A percentile compares a stretch with the other conserved stretches of the same genome.
These are phyloP conservation scores for Vitis amurensis DNA, from an alignment of 164 flowering plant species.

Conservation along the genomic window DNA sequence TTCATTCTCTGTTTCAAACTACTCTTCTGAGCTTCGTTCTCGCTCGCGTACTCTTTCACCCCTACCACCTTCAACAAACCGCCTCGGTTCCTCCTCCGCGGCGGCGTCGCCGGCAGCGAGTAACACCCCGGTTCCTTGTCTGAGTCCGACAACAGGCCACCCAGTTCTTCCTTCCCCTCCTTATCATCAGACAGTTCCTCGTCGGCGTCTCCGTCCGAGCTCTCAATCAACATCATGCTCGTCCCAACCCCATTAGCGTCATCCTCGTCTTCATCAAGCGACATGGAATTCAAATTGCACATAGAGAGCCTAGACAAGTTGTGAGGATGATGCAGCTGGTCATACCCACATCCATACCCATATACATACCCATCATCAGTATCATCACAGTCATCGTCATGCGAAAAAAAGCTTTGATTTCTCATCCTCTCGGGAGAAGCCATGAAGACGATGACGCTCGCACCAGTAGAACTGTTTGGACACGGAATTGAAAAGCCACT, in stretches of 20 bases:
- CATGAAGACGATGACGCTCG: constrained; percentile 6
- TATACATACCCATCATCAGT: constrained; percentile 18
- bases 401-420: constrained; percentile 13
- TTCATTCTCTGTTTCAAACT: constrained; percentile 1
- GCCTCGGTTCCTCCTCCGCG: constrained; percentile 18
- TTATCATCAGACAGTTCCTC: constrained; percentile 42
- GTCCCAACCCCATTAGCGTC: constrained; percentile 11
- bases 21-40: constrained; percentile 34
- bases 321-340: background rate
- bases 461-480: no score
- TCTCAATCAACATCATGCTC: constrained; percentile 45
- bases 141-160: constrained; percentile 25
- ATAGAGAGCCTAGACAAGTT: constrained; percentile 45
- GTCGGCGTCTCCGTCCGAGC: constrained; percentile 44
- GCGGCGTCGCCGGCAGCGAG: constrained; percentile 33
- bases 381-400: constrained; percentile 22
- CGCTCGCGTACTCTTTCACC: constrained; percentile 49
- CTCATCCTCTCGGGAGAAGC: constrained; percentile 37
- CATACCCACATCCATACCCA: background rate
- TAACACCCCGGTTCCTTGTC: constrained; percentile 30
- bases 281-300: constrained; percentile 28
- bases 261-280: constrained; percentile 12
- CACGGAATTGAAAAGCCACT: no score
- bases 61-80: constrained; percentile 5
- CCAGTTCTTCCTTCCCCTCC: constrained; percentile 4